Percentiles rank a stretch among this genome's conserved stretches.
phyloP scores from a whole-genome alignment of 306 rosid species.

The Rosa chinensis region DNA sequence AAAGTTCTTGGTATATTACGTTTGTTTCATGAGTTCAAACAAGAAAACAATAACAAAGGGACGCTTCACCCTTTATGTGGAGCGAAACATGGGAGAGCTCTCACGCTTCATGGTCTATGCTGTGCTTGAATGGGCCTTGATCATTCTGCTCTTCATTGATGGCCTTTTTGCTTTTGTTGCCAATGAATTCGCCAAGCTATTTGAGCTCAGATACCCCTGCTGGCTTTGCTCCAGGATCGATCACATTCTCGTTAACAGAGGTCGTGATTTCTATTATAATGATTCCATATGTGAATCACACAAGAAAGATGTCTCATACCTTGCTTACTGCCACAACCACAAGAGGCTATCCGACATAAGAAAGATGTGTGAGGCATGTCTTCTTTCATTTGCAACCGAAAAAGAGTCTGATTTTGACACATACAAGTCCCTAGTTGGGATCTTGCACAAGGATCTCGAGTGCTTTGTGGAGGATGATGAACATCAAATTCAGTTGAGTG shows the following conservation, averaged over 20 bases:
- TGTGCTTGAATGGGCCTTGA: constrained; percentile 77
- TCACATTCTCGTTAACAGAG: constrained; percentile 49
- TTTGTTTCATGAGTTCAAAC: not conserved
- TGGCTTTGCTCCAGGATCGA: constrained; percentile 78
- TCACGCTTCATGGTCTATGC: constrained; percentile 68
- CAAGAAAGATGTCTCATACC: constrained; percentile 67
- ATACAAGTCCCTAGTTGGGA: constrained; percentile 78
- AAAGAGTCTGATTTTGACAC: constrained; percentile 66
- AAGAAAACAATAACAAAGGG: constrained; percentile 42
- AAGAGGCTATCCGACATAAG: constrained; percentile 66
- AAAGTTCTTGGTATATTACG: not conserved
- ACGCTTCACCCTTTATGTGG: constrained; percentile 52
- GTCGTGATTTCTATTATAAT: constrained; percentile 64
- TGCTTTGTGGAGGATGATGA: constrained; percentile 63
- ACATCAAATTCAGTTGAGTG: constrained; percentile 47
- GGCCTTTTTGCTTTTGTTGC: constrained; percentile 71
- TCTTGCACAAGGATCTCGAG: constrained; percentile 80
- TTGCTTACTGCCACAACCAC: constrained; percentile 83
- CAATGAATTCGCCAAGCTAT: constrained; percentile 71
- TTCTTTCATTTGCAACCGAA: constrained; percentile 78
- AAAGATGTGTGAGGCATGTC: constrained; percentile 81
- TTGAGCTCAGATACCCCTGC: constrained; percentile 67
- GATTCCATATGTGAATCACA: constrained; percentile 74
- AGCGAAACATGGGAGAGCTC: constrained; percentile 56
- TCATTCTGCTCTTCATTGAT: constrained; percentile 61